Percentiles rank a stretch among this genome's conserved stretches.
Evolutionary conservation across 768 basidiomycete species (phyloP).

Genomic region (Amanita inopinata): DNA sequence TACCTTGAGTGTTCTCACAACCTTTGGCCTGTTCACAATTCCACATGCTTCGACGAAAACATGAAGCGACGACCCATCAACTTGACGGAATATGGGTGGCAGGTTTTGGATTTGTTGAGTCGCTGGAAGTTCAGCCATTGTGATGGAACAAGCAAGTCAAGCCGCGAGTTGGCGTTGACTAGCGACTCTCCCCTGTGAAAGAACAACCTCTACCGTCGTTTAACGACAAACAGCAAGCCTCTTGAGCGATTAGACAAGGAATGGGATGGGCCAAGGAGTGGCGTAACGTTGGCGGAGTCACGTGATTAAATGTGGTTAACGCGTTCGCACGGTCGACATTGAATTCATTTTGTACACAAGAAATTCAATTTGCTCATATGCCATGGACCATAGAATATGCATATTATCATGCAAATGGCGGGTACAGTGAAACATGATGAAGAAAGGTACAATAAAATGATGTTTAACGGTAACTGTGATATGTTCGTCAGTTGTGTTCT

Average conservation of each 20-base stretch:
- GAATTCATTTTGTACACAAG: too few species aligned
- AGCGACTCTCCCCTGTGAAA: too few species aligned
- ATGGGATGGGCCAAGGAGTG: background rate
- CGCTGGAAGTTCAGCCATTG: slow-evolving; percentile 3
- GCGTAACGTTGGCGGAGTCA: background rate
- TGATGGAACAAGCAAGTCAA: too few species aligned
- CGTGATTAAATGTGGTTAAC: background rate
- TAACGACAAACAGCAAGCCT: too few species aligned
- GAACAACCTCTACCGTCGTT: too few species aligned
- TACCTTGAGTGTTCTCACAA: slow-evolving; percentile 43
- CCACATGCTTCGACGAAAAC: slow-evolving; percentile 52
- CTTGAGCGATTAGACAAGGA: background rate
- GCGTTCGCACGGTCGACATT: slow-evolving; percentile 1
- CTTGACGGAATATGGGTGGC: slow-evolving; percentile 26
- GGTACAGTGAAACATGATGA: slow-evolving; percentile 35
- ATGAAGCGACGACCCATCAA: slow-evolving; percentile 31
- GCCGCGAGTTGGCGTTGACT: too few species aligned
- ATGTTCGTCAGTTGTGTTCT: too few species aligned
- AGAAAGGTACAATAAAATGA: slow-evolving; percentile 26
- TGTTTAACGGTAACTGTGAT: slow-evolving; percentile 74
- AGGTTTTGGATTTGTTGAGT: slow-evolving; percentile 6
- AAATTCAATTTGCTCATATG: too few species aligned
- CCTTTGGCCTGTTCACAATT: slow-evolving; percentile 36
- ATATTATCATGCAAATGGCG: slow-evolving; percentile 26
- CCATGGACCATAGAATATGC: slow-evolving; percentile 17